Base-by-base conservation (phyloP, 169 alveolate species). In the Cyclospora cayetanensis region DNA sequence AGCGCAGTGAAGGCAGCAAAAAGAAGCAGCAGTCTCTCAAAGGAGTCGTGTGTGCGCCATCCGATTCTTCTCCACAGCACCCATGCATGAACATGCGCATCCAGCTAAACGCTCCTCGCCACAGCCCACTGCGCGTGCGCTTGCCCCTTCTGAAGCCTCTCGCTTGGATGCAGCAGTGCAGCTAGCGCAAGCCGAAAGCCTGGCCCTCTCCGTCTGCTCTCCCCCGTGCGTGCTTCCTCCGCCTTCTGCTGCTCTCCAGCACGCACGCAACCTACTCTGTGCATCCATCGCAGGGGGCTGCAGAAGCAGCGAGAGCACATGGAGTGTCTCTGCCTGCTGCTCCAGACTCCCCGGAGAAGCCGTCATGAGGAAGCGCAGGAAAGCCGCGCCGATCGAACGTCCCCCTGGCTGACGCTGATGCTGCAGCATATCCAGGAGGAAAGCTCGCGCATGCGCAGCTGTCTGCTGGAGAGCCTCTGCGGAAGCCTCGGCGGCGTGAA, bases 251-350 rank as follows among this genome's bases (percentile, higher is more conserved):
- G 20, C n/a, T n/a, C n/a, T n/a, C n/a, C n/a, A n/a, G n/a, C n/a
- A 46, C 7, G 60, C 60, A 7, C 15, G n/a, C 12, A 4, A 80
- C 89, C 41, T 80, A 80, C 89, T 34, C 22, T 31, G 34, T 41
- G 63, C 55, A 34, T 80, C 89, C 46, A 34, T n/a, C 11, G 43
- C 1, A 18, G 89, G 89, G 4, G 89, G 89, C 74, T 80, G 89
- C 41, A 80, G 89, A 25, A 80, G 89, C 46, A 50, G 68, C 42
- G 89, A 80, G 41, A 80, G 63, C 72, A 80, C 70, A 25, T 50
- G 74, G 50, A 80, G 89, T 80, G 37, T 80, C 52, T 80, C 89
- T 53, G 89, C 52, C 53, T 52, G 89, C 55, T 50, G 89, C 34
- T 80, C 76, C 34, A 34, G 72, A 29, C 20, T 50, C 12, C 74